phyloP scores from a whole-genome alignment of 148 eudicot genomes.

The Rhododendron williamsianum region DNA sequence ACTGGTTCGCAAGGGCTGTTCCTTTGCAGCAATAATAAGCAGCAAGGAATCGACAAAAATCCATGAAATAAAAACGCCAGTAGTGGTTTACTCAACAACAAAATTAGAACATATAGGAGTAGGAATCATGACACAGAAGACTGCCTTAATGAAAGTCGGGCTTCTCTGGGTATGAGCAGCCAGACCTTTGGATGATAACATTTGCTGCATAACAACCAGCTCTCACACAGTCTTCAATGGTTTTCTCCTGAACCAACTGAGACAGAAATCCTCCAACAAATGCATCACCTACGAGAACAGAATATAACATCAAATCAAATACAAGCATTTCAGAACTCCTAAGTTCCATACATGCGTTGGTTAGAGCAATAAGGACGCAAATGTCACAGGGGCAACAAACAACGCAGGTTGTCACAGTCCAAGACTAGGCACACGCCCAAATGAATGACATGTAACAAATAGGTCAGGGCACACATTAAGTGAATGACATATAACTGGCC shows the following conservation, averaged over 20 bases:
- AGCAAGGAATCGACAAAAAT: background rate
- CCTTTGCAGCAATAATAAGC: background rate
- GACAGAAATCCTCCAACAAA: slow-evolving; percentile 96
- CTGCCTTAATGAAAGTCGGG: slow-evolving; percentile 53
- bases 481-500: background rate
- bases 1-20: background rate
- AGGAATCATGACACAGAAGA: background rate
- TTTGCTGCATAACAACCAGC: slow-evolving; percentile 88
- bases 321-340: background rate
- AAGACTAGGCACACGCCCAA: background rate
- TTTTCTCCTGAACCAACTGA: slow-evolving; percentile 69
- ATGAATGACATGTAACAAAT: background rate
- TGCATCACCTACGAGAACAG: slow-evolving; percentile 63
- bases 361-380: background rate
- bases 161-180: slow-evolving; percentile 96
- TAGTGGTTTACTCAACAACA: slow-evolving; percentile 10
- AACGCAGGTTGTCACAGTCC: background rate
- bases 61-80: background rate
- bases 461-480: background rate
- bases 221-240: slow-evolving; percentile 75
- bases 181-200: slow-evolving; percentile 92
- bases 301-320: background rate
- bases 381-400: background rate
- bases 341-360: background rate
- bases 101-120: background rate